These are phyloP conservation scores for Penicillium chermesinum DNA, from an alignment of 495 filamentous ascomycete species.

Conservation along the genomic window DNA sequence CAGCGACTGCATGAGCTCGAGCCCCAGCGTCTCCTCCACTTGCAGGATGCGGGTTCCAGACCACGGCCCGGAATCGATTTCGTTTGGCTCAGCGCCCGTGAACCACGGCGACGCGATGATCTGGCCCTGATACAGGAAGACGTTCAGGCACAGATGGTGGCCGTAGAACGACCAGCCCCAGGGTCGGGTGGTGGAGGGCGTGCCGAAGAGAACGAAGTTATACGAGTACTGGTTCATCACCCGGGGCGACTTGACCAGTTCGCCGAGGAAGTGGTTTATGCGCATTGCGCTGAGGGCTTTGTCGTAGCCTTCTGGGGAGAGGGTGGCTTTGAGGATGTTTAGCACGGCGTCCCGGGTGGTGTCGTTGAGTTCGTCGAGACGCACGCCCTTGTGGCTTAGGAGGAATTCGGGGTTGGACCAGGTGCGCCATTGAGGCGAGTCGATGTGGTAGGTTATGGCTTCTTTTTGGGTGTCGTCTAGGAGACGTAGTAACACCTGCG, in stretches of 20 bases:
- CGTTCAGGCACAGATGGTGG: conserved; percentile 66
- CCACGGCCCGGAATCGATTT: conserved; percentile 60
- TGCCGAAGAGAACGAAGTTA: conserved; percentile 63
- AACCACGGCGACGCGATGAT: conserved; percentile 66
- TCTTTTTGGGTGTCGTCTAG: conserved; percentile 46
- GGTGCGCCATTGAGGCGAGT: conserved; percentile 65
- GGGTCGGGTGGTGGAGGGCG: conserved; percentile 44
- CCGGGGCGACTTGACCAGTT: conserved; percentile 52
- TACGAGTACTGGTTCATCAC: conserved; percentile 72
- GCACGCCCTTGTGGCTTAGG: conserved; percentile 55
- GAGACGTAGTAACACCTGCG: conserved; percentile 35
- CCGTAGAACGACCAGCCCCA: conserved; percentile 77
- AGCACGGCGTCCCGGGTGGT: conserved; percentile 45
- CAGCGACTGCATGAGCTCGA: conserved; percentile 65
- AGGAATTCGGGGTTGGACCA: conserved; percentile 76
- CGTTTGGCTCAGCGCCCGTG: conserved; percentile 70
- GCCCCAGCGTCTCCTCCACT: conserved; percentile 56
- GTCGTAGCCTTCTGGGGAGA: conserved; percentile 64
- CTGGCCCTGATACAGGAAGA: conserved; percentile 57
- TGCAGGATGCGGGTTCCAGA: conserved; percentile 58
- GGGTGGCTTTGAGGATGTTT: conserved; percentile 48
- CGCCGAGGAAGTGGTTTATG: conserved; percentile 74
- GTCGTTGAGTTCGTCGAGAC: conserved; percentile 54
- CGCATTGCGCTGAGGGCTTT: conserved; percentile 67
- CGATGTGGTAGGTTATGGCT: conserved; percentile 52